Percentiles rank a stretch among this genome's conserved stretches.
Evolutionary conservation across 2,329 filamentous ascomycete genomes (phyloP).

Genomic region (Claviceps spartinae): DNA sequence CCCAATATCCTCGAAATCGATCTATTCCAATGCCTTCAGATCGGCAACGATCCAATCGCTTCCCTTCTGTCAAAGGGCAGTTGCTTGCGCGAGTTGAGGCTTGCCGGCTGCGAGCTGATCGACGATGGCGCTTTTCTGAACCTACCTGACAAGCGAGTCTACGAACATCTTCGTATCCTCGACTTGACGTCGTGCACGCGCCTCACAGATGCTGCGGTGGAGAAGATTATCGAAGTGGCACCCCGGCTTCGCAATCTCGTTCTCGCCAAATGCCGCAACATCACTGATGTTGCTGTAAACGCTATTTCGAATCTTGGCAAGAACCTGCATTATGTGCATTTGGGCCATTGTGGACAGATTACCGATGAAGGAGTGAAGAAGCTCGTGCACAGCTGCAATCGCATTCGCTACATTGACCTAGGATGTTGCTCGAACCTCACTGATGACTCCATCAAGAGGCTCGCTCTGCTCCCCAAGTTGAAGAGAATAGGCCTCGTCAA

Average conservation of each 20-base stretch:
- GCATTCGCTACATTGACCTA: slow-evolving; percentile 92
- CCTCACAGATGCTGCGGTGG: slow-evolving; percentile 74
- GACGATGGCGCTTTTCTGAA: slow-evolving; percentile 79
- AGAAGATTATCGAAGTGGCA: slow-evolving; percentile 74
- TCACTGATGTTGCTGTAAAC: slow-evolving; percentile 78
- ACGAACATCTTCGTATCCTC: slow-evolving; percentile 82
- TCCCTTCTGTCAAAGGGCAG: slow-evolving; percentile 64
- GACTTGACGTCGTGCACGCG: slow-evolving; percentile 82
- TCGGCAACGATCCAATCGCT: slow-evolving; percentile 75
- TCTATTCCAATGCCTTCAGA: slow-evolving; percentile 67
- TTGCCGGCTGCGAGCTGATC: slow-evolving; percentile 74
- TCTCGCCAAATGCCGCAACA: slow-evolving; percentile 82
- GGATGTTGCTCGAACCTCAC: slow-evolving; percentile 89
- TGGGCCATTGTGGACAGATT: slow-evolving; percentile 85
- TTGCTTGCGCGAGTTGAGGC: slow-evolving; percentile 76
- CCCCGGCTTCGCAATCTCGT: slow-evolving; percentile 86
- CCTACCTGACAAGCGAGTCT: slow-evolving; percentile 50
- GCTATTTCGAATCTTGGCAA: slow-evolving; percentile 84
- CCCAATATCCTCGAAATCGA: slow-evolving; percentile 94
- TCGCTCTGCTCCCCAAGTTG: slow-evolving; percentile 80
- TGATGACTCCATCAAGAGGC: slow-evolving; percentile 68
- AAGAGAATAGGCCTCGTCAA: slow-evolving; percentile 93
- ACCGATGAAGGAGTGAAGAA: slow-evolving; percentile 79
- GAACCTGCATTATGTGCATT: slow-evolving; percentile 91
- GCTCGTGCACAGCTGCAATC: slow-evolving; percentile 73